Evolutionary conservation across 169 alveolate genomes (phyloP).

Genomic region (Plasmodium gaboni): DNA sequence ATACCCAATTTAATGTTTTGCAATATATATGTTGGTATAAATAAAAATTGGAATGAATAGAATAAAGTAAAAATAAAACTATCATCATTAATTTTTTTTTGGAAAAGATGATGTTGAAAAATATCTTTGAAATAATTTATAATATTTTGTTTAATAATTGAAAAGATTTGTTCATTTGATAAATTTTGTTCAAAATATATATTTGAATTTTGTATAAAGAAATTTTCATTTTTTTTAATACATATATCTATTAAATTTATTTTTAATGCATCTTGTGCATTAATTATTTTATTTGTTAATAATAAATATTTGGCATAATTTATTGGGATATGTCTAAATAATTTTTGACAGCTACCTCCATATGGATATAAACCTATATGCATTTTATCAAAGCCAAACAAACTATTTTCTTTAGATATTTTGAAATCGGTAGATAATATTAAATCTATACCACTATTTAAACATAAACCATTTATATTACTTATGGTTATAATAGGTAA

Average conservation of each 20-base stretch:
- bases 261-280: constrained; percentile 38
- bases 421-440: constrained; percentile 55
- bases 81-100: constrained; percentile 20
- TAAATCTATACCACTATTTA: constrained; percentile 45
- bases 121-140: constrained; percentile 24
- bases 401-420: constrained; percentile 27
- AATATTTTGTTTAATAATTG: constrained; percentile 30
- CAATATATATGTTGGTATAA: constrained; percentile 31
- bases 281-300: constrained; percentile 31
- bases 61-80: constrained; percentile 56
- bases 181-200: constrained; percentile 16
- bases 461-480: constrained; percentile 51
- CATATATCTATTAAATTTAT: constrained; percentile 61
- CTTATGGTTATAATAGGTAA: constrained; percentile 50
- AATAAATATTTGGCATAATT: constrained; percentile 54
- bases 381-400: constrained; percentile 55
- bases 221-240: constrained; percentile 18
- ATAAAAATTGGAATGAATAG: constrained; percentile 65
- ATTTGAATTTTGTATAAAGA: constrained; percentile 20
- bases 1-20: constrained; percentile 41
- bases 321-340: constrained; percentile 38
- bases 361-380: constrained; percentile 55
- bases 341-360: constrained; percentile 56
- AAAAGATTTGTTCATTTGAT: constrained; percentile 11
- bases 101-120: constrained; percentile 8